Base-by-base conservation (phyloP, 2,329 filamentous ascomycete genomes). In the Allantophomopsis cytisporea region DNA sequence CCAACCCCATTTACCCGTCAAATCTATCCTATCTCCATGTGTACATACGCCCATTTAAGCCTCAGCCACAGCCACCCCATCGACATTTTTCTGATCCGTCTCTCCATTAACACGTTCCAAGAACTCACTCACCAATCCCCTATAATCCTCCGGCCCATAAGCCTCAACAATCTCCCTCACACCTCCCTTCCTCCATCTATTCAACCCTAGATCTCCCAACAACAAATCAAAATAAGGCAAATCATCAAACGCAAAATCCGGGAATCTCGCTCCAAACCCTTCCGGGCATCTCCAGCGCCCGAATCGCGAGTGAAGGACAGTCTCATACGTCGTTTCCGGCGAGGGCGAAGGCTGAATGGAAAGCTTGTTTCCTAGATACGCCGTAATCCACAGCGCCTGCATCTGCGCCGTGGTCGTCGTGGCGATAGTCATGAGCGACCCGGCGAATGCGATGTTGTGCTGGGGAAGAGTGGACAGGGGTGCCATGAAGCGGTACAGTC, bases 201-300 rank as follows among this genome's bases (percentile, higher is more conserved):
- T 60, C 40, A 87, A 55, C 0, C 73, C 80, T 41, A 88, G 50
- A 54, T 89, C 83, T 4, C 61, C 59, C 43, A 83, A 53, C 51
- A 89, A 54, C 50, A 79, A 50, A 55, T 88, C 83, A 14, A 85
- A 54, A 42, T 86, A 91, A 4, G 81, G 81, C 39, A 89, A 54
- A 0, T 71, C 71, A 55, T 91, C 84, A 51, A 89, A 88, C 14
- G 83, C 76, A 46, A 87, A 78, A 54, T 84, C 81, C 0, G 78
- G 78, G 42, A 69, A 65, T 51, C 64, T 68, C 31, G 62, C 64
- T 1, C 80, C 80, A 50, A 74, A 77, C 0, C 80, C 81, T 3
- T 63, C 68, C 1, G 79, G 74, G 49, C 82, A 83, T 18, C 83
- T 67, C 70, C 78, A 80, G 46, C 68, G 74, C 4, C 79, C 78